Evolutionary conservation across 106 monocot species (phyloP).

Genomic region (Posidonia australis): DNA sequence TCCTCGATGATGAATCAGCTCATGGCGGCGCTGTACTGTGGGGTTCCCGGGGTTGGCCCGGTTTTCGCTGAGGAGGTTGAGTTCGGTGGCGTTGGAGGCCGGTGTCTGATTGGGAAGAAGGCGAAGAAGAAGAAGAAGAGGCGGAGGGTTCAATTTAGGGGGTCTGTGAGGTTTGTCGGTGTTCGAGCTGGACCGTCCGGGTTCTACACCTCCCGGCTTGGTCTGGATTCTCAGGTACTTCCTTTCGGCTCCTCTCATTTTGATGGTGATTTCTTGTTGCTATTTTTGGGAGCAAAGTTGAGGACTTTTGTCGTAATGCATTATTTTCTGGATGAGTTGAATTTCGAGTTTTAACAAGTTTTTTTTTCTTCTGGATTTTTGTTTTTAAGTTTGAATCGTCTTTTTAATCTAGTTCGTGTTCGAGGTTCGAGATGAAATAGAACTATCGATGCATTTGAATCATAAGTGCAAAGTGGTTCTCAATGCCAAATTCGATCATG

Average conservation of each 20-base stretch:
- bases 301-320: not conserved
- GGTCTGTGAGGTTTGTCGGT: slow-evolving; percentile 1
- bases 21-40: not conserved
- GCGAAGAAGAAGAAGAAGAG: not conserved
- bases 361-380: too few species aligned
- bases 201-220: slow-evolving; percentile 52
- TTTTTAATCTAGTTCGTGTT: too few species aligned
- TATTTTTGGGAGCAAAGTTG: not conserved
- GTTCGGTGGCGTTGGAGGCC: slow-evolving; percentile 1
- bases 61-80: not conserved
- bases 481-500: too few species aligned
- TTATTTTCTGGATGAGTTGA: too few species aligned
- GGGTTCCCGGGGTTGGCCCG: not conserved
- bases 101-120: slow-evolving; percentile 3
- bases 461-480: too few species aligned
- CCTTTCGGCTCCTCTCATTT: not conserved
- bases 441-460: too few species aligned
- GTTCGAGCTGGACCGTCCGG: slow-evolving; percentile 33
- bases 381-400: too few species aligned
- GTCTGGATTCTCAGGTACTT: slow-evolving; percentile 60
- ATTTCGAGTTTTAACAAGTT: too few species aligned
- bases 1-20: not conserved
- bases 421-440: too few species aligned
- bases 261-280: not conserved
- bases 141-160: slow-evolving; percentile 9